Base-by-base conservation (phyloP, 2,329 filamentous ascomycete species). In the Botrytis porri region DNA sequence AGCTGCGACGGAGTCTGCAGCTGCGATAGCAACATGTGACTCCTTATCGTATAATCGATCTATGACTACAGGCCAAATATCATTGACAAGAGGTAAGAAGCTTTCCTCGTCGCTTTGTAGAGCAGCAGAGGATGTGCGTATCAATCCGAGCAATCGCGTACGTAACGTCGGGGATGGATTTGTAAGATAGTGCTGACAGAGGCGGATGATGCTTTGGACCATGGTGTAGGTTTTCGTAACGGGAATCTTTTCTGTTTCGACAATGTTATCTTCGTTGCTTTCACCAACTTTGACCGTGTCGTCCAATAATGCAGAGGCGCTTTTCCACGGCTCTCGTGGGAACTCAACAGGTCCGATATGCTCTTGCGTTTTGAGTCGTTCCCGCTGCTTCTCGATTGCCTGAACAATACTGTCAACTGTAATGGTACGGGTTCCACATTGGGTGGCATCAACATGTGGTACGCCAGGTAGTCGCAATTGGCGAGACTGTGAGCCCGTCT, bases 101-200 rank as follows among this genome's bases (percentile, higher is more conserved):
- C 90, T 89, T 75, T 95, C 90, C 80, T 97, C 92, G 76, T 98
- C 90, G 5, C 85, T 86, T 0, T 92, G 88, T 4, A 99, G 87
- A 0, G 92, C 87, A 0, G 91, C 88, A 7, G 92, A 88, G 4
- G 94, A 91, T 0, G 90, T 93, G 39, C 87, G 84, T 20, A 98
- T 87, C 9, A 98, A 88, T 25, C 89, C 88, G 16, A 99, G 88
- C 5, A 99, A 86, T 0, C 92, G 93, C 43, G 89, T 89, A 59
- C 95, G 90, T 14, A 99, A 87, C 18, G 89, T 88, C 0, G 95
- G 90, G 0, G 94, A 95, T 0, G 93, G 90, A 0, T 94, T 95
- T 9, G 95, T 94, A 18, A 99, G 88, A 81, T 98, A 96, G 80
- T 97, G 91, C 79, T 97, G 95, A 8, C 94, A 95, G 1, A 97